Evolutionary conservation across 2,329 filamentous ascomycete genomes (phyloP), one percentile per base, ranked within the genome.

Genomic region (Rutstroemia sp.): DNA sequence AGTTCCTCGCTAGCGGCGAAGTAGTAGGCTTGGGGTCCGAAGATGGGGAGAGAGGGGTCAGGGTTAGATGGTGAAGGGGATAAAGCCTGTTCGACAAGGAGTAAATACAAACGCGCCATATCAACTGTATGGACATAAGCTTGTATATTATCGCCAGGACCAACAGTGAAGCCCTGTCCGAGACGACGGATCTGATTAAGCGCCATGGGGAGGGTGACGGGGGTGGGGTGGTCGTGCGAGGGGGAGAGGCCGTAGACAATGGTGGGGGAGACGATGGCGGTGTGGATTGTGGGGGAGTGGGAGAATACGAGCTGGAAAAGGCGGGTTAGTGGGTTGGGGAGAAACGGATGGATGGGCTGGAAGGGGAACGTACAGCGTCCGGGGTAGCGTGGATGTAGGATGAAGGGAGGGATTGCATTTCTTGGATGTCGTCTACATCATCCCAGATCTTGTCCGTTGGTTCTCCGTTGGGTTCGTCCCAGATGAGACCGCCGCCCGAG

Each of bases 51-150:
- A 3, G 37, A 14, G 8, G 37, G 14, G 8, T 12, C 4, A 9
- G 27, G 8, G 7, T 41, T 16, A 12, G 16, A 1, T 2, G 25
- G 17, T 5, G 50, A 30, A 30, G 27, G 27, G 23, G 48, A 10
- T 2, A 62, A 42, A 6, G 60, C 55, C 7, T 51, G 17, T 5
- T 41, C 42, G 4, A 60, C 16, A 4, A 62, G 51, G 1, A 46
- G 12, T 2, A 57, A 16, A n/a, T 63, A 61, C 1, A 63, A 21
- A 5, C 23, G 16, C 7, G 61, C 61, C 5, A 56, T 42, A 42
- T 64, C 61, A 14, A 47, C 38, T 16, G 63, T 61, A 39, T 64
- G 57, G 38, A 64, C 48, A 14, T 58, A 57, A 5, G 14, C 46
- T 17, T 46, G 53, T 6, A 58, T 42, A 19, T 58, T 63, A 10